A percentile compares a stretch with the other conserved stretches of the same genome.
Evolutionary conservation across 441 rosid species (phyloP).

Genomic region (Gossypium aridum): DNA sequence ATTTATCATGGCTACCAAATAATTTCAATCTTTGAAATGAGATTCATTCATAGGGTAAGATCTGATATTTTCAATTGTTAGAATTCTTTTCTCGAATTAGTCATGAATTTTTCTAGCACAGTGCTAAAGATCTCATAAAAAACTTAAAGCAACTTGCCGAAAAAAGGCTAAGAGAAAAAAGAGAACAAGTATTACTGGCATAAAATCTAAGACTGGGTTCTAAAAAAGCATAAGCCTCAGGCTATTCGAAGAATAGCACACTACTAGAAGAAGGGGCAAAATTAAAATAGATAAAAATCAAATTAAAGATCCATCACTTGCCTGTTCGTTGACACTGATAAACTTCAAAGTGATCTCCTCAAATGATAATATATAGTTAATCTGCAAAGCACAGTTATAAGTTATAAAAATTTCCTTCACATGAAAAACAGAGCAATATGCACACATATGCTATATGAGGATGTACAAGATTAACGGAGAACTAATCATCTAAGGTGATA

Average conservation of each 20-base stretch:
- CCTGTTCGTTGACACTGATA: conserved; percentile 83
- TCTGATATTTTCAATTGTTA: not conserved
- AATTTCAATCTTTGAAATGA: not conserved
- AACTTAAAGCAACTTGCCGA: not conserved
- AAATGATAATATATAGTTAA: conserved; percentile 77
- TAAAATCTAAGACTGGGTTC: not conserved
- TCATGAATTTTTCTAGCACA: not conserved
- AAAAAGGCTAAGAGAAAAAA: not conserved
- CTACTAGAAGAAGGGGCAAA: not conserved
- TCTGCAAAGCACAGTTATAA: conserved; percentile 48
- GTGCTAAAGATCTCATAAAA: not conserved
- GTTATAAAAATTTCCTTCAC: not conserved
- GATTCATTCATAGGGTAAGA: not conserved
- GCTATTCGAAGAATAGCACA: not conserved
- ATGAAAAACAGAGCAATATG: not conserved
- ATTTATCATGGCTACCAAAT: not conserved
- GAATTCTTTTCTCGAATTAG: not conserved
- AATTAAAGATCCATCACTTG: conserved; percentile 19
- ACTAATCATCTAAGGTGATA: not conserved
- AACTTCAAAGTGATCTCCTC: conserved; percentile 98
- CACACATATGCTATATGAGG: not conserved
- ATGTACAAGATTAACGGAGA: not conserved
- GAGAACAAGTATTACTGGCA: not conserved
- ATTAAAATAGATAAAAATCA: not conserved
- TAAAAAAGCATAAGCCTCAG: not conserved